These are phyloP conservation scores for Fusarium musae DNA, from an alignment of 2,329 filamentous ascomycete species.

Conservation along the genomic window DNA sequence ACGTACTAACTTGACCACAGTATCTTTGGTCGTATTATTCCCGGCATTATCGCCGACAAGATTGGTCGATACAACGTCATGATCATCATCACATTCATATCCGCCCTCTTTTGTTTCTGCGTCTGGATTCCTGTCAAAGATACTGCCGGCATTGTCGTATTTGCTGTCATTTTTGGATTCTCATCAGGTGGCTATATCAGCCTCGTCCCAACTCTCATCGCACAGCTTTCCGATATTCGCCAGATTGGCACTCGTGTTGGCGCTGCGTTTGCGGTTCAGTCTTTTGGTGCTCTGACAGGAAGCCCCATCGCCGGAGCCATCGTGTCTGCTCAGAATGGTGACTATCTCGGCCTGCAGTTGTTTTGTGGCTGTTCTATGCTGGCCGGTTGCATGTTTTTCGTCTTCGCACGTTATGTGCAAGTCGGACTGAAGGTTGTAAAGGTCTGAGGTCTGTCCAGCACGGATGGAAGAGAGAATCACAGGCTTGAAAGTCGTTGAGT, in stretches of 20 bases:
- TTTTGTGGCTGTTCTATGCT: slow-evolving; percentile 69
- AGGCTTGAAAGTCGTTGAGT: neutral
- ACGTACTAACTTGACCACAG: slow-evolving; percentile 43
- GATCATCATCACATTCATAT: slow-evolving; percentile 63
- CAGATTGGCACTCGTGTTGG: slow-evolving; percentile 77
- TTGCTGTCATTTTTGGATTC: slow-evolving; percentile 76
- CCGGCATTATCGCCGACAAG: slow-evolving; percentile 60
- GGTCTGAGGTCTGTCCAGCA: slow-evolving; percentile 40
- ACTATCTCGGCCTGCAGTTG: slow-evolving; percentile 69
- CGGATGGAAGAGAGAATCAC: neutral
- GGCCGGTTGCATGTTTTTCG: slow-evolving; percentile 43
- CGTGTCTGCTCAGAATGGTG: slow-evolving; percentile 61
- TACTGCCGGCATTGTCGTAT: slow-evolving; percentile 70
- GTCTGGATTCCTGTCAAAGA: slow-evolving; percentile 62
- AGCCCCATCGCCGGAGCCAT: slow-evolving; percentile 75
- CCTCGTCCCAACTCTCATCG: slow-evolving; percentile 71
- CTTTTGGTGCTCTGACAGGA: slow-evolving; percentile 73
- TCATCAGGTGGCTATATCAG: slow-evolving; percentile 73
- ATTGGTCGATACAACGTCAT: slow-evolving; percentile 60
- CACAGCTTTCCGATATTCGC: slow-evolving; percentile 75
- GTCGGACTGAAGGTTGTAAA: slow-evolving; percentile 51
- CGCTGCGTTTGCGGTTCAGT: slow-evolving; percentile 68
- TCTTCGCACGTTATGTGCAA: slow-evolving; percentile 49
- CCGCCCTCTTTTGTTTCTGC: slow-evolving; percentile 56
- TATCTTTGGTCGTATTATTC: slow-evolving; percentile 63